phyloP scores from a whole-genome alignment of 2,329 filamentous ascomycete species.

The Colletotrichum theobromicola region DNA sequence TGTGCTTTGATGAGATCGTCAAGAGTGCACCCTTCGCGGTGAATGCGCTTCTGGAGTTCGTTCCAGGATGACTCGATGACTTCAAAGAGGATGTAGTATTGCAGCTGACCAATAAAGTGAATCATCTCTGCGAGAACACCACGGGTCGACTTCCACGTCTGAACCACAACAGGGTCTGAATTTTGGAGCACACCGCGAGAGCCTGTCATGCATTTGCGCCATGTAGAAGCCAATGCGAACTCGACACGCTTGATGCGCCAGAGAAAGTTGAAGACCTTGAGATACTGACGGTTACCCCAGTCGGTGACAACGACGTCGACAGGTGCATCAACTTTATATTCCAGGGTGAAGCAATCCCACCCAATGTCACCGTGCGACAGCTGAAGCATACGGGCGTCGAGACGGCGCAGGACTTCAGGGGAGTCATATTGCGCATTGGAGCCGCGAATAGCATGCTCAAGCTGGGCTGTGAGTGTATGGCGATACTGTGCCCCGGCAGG shows the following conservation, averaged over 20 bases:
- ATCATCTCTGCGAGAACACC: slow-evolving; percentile 97
- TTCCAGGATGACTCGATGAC: slow-evolving; percentile 98
- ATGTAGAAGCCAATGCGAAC: slow-evolving; percentile 88
- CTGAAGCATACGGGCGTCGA: slow-evolving; percentile 98
- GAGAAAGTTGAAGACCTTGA: slow-evolving; percentile 98
- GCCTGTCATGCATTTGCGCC: slow-evolving; percentile 96
- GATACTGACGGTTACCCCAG: slow-evolving; percentile 93
- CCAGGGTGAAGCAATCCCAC: slow-evolving; percentile 98
- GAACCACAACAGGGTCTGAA: slow-evolving; percentile 69
- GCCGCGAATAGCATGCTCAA: slow-evolving; percentile 95
- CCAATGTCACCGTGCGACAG: slow-evolving; percentile 96
- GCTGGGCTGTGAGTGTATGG: slow-evolving; percentile 94
- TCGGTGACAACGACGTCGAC: slow-evolving; percentile 97
- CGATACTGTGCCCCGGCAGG: slow-evolving; percentile 97
- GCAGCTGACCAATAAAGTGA: slow-evolving; percentile 94
- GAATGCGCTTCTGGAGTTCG: slow-evolving; percentile 81
- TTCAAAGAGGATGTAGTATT: slow-evolving; percentile 98
- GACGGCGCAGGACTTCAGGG: slow-evolving; percentile 84
- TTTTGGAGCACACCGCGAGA: slow-evolving; percentile 87
- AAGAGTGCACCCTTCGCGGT: slow-evolving; percentile 85
- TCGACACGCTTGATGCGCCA: slow-evolving; percentile 99
- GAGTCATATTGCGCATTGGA: slow-evolving; percentile 97
- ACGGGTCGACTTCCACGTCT: slow-evolving; percentile 89
- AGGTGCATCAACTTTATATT: slow-evolving; percentile 97
- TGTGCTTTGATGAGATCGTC: slow-evolving; percentile 96